phyloP scores from a whole-genome alignment of 805 yeast genomes.

The Pichia gijzeniarum region DNA sequence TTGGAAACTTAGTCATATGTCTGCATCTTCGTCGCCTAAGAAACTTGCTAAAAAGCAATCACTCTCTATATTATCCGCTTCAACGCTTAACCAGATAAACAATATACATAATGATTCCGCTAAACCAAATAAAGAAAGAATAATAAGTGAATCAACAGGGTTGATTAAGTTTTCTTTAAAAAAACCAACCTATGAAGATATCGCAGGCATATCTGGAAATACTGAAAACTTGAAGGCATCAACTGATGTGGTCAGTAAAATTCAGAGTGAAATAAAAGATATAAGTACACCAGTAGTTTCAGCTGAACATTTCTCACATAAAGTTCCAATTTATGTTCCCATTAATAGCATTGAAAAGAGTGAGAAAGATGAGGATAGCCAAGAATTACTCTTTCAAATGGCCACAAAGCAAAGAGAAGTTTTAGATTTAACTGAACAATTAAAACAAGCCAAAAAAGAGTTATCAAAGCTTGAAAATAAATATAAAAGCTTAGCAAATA shows the following conservation, averaged over 20 bases:
- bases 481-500: conserved; percentile 20
- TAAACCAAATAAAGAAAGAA: conserved; percentile 32
- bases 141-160: conserved; percentile 47
- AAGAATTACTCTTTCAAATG: conserved; percentile 30
- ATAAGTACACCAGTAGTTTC: not conserved
- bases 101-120: conserved; percentile 6
- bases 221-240: not conserved
- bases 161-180: conserved; percentile 38
- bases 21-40: conserved; percentile 4
- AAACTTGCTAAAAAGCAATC: conserved; percentile 26
- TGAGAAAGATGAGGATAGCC: conserved; percentile 3
- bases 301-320: conserved; percentile 10
- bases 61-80: conserved; percentile 28
- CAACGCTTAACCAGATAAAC: conserved; percentile 21
- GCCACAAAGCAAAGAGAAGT: conserved; percentile 52
- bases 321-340: conserved; percentile 34
- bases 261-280: not conserved
- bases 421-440: conserved; percentile 40
- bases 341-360: conserved; percentile 16
- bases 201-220: not conserved
- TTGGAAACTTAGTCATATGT: not conserved
- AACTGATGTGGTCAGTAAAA: not conserved
- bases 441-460: conserved; percentile 36
- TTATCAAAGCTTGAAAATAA: conserved; percentile 30
- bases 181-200: conserved; percentile 8